A percentile compares a stretch with the other conserved stretches of the same genome.
These are phyloP conservation scores for Fibroporia radiculosa DNA, from an alignment of 768 basidiomycete genomes.

Conservation along the genomic window DNA sequence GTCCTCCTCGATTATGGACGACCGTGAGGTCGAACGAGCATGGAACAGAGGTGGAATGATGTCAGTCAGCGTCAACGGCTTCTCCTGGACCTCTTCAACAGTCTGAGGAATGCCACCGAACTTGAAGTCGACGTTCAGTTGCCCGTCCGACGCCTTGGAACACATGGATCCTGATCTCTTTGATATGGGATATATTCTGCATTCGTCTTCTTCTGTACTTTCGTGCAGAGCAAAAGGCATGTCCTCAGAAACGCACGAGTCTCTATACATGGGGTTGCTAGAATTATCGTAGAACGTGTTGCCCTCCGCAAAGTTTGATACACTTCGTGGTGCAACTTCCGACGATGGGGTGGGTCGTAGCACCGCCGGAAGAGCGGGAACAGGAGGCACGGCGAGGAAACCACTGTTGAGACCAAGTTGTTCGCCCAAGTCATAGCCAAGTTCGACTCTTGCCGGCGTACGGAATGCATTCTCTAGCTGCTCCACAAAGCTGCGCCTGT, in stretches of 20 bases:
- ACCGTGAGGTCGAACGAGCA: slow-evolving; percentile 39
- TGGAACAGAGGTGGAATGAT: slow-evolving; percentile 64
- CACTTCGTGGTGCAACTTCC: slow-evolving; percentile 18
- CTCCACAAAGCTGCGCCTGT: slow-evolving; percentile 72
- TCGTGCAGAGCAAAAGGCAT: slow-evolving; percentile 18
- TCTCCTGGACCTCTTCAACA: slow-evolving; percentile 10
- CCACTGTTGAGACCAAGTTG: slow-evolving; percentile 28
- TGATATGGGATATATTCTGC: slow-evolving; percentile 25
- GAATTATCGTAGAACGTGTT: slow-evolving; percentile 8
- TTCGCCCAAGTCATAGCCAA: slow-evolving; percentile 38
- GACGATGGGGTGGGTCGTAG: slow-evolving; percentile 12
- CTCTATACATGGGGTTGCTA: slow-evolving; percentile 6
- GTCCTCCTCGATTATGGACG: slow-evolving; percentile 28
- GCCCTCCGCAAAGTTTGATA: slow-evolving; percentile 11
- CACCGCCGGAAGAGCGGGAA: slow-evolving; percentile 28
- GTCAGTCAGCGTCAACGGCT: slow-evolving; percentile 57
- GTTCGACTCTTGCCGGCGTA: slow-evolving; percentile 63
- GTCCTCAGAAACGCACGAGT: slow-evolving; percentile 16
- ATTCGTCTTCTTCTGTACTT: slow-evolving; percentile 25
- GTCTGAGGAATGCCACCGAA: slow-evolving; percentile 49
- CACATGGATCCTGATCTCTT: slow-evolving; percentile 25
- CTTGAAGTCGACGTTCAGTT: slow-evolving; percentile 65
- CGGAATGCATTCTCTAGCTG: slow-evolving; percentile 74
- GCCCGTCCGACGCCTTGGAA: slow-evolving; percentile 51
- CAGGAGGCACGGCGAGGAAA: slow-evolving; percentile 44